phyloP scores from a whole-genome alignment of 2,329 filamentous ascomycete species.

The Volutella citrinella region DNA sequence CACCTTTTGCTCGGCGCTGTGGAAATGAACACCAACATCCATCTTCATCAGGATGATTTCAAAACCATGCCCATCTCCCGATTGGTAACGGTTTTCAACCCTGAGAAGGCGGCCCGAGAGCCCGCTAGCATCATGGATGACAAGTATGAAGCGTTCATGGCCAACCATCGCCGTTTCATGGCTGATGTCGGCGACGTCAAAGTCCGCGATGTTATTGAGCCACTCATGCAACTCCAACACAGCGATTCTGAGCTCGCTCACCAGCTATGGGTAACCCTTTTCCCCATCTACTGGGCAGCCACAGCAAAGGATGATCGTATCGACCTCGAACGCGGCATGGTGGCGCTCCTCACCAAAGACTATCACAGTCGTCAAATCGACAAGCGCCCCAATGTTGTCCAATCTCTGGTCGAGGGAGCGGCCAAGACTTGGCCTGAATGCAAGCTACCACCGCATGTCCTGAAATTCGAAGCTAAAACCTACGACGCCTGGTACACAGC shows the following conservation, averaged over 20 bases:
- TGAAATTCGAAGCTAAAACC: conserved; percentile 91
- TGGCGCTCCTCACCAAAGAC: conserved; percentile 88
- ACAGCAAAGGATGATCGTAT: conserved; percentile 82
- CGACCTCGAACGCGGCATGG: conserved; percentile 87
- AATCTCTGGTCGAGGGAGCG: conserved; percentile 84
- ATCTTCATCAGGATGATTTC: conserved; percentile 82
- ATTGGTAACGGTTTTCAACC: conserved; percentile 69
- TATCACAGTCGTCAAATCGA: conserved; percentile 94
- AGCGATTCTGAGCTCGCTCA: conserved; percentile 78
- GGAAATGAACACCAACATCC: conserved; percentile 76
- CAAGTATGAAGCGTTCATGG: conserved; percentile 75
- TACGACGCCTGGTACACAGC: conserved; percentile 99
- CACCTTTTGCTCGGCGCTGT: conserved; percentile 89
- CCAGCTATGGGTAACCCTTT: conserved; percentile 85
- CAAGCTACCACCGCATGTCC: conserved; percentile 90
- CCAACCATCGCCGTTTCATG: conserved; percentile 78
- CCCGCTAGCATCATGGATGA: conserved; percentile 74
- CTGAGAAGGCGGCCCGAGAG: conserved; percentile 68
- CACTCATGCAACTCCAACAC: conserved; percentile 88
- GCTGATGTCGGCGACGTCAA: conserved; percentile 81
- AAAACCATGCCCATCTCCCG: conserved; percentile 70
- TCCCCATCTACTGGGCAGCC: conserved; percentile 91
- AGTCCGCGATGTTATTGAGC: conserved; percentile 84
- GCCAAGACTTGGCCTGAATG: conserved; percentile 82
- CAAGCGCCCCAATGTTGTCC: conserved; percentile 90